These are phyloP conservation scores for Calonectria henricotiae DNA, from an alignment of 2,329 filamentous ascomycete genomes.

Conservation along the genomic window DNA sequence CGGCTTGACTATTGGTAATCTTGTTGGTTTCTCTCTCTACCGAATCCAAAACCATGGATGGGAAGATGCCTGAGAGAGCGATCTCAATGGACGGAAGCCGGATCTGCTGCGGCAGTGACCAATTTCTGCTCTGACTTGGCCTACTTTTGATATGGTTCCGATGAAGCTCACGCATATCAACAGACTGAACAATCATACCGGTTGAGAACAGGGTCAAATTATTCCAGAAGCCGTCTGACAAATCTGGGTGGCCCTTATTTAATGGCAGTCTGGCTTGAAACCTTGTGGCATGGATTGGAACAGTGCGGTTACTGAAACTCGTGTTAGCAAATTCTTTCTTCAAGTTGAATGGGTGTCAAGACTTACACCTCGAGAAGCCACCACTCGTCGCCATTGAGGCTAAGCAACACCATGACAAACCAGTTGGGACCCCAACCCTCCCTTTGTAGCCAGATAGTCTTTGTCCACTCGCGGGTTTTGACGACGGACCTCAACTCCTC, in stretches of 20 bases:
- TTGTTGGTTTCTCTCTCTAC: constrained; percentile 42
- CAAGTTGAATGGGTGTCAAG: not conserved
- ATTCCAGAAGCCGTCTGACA: constrained; percentile 69
- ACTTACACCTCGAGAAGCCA: constrained; percentile 79
- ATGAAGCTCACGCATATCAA: constrained; percentile 67
- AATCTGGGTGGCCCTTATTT: constrained; percentile 62
- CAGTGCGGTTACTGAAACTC: constrained; percentile 50
- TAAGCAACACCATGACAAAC: constrained; percentile 81
- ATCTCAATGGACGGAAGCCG: constrained; percentile 67
- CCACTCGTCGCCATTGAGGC: constrained; percentile 83
- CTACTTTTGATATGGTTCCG: constrained; percentile 62
- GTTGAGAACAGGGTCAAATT: constrained; percentile 68
- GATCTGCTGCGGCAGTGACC: constrained; percentile 62
- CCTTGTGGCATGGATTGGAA: constrained; percentile 49
- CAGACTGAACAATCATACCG: constrained; percentile 68
- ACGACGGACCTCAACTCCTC: constrained; percentile 74
- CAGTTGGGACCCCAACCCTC: constrained; percentile 81
- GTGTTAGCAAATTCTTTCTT: constrained; percentile 41
- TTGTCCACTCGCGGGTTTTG: constrained; percentile 76
- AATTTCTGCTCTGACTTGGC: constrained; percentile 56
- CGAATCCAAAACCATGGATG: constrained; percentile 55
- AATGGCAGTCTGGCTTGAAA: constrained; percentile 63
- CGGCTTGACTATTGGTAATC: constrained; percentile 27
- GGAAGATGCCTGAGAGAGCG: constrained; percentile 65
- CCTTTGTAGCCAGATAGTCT: constrained; percentile 79